Evolutionary conservation across 495 filamentous ascomycete genomes (phyloP), one percentile per base, ranked within the genome.

Genomic region (Hypoxylon perforatum): DNA sequence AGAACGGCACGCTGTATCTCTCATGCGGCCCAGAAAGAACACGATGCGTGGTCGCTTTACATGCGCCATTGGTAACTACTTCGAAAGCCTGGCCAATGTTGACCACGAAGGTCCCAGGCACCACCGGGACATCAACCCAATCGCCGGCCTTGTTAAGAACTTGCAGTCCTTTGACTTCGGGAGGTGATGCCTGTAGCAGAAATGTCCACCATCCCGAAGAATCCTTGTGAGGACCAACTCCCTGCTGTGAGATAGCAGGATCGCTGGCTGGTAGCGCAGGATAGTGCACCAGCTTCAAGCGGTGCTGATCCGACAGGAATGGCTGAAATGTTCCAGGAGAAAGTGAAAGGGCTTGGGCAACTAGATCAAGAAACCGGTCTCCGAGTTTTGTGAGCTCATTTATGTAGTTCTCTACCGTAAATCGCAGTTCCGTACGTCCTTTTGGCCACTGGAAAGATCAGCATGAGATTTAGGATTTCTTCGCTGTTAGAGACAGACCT

Each of bases 51-150:
- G 84, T 86, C 2, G 85, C 84, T 60, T 81, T 83, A 48, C 84
- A 81, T 12, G 78, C 76, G 1, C 83, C 80, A 44, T 80, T 74
- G 1, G 84, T 87, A 1, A 85, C 80, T 3, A 85, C 82, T 70
- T 87, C 84, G 51, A 87, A 86, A 0, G 83, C 84, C 54, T 86
- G 82, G 2, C 82, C 83, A 44, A 87, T 84, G 63, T 87, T 86
- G 41, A 86, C 82, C 6, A 86, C 83, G 53, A 87, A 83, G 0
- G 82, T 82, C 4, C 77, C 78, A 3, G 76, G 69, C 8, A 86
- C 71, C 1, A 78, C 75, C 1, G 84, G 82, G n/a, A 81, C 81
- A 15, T 80, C 69, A 42, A 86, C 75, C 85, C 84, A 86, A 2
- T 71, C 61, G 3, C 81, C 84, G 1, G 70, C 61, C 25, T 76